Conservation (phyloP, 2,329 filamentous ascomycete species). For the Verticillium klebahnii region DNA sequence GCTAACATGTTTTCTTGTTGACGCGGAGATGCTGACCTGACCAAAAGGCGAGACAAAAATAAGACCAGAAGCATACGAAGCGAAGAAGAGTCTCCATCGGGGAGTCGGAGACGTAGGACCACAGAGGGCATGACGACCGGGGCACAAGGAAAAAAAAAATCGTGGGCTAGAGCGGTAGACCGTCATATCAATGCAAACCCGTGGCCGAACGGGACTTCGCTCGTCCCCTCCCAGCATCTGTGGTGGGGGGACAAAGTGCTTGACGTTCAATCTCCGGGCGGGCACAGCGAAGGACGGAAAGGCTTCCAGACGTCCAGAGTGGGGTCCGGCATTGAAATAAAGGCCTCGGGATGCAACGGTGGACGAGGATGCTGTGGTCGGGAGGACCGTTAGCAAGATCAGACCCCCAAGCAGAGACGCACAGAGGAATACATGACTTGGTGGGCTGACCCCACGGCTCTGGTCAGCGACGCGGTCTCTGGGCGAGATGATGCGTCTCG, state of each 20-base stretch:
- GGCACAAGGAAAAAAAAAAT: background rate
- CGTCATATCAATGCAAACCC: background rate
- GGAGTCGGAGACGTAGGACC: background rate
- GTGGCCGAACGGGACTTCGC: background rate
- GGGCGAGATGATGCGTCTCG: background rate
- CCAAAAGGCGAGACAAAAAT: background rate
- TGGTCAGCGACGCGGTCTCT: background rate
- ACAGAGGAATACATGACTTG: background rate
- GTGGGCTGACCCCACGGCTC: background rate
- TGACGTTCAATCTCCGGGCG: background rate
- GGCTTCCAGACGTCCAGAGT: background rate
- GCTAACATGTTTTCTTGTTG: background rate
- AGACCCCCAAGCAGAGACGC: background rate
- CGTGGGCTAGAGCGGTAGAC: background rate
- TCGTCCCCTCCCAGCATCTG: background rate
- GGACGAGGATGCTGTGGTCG: background rate
- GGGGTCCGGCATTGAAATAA: background rate
- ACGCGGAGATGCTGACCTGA: background rate
- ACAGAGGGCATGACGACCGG: background rate
- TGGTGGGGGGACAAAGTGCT: background rate
- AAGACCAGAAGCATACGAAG: background rate
- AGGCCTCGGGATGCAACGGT: constrained; percentile 3
- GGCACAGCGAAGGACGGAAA: background rate
- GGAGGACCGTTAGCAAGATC: constrained; percentile 1
- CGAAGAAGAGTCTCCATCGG: background rate